Evolutionary conservation across 1,284 basidiomycete species (phyloP).

Genomic region (Microbotryomycetes sp.): DNA sequence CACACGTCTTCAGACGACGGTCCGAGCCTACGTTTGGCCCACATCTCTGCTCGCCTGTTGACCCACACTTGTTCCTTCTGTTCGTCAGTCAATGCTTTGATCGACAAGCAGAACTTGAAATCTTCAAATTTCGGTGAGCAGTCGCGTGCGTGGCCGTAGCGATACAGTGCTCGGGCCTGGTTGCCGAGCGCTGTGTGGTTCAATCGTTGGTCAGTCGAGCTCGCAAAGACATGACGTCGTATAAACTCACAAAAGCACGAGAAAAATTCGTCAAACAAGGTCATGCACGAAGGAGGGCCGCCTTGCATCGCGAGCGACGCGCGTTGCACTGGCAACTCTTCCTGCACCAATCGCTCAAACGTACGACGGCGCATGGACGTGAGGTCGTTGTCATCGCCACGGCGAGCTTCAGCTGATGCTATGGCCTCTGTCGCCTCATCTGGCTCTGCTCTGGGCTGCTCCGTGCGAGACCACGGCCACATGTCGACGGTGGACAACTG

Average conservation of each 20-base stretch:
- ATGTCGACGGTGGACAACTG: too few species aligned
- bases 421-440: too few species aligned
- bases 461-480: too few species aligned
- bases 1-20: conserved; percentile 90
- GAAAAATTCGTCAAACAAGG: conserved; percentile 36
- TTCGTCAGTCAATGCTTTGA: conserved; percentile 70
- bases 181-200: conserved; percentile 60
- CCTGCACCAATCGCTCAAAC: conserved; percentile 30
- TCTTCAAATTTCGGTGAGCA: conserved; percentile 79
- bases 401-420: too few species aligned
- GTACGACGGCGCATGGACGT: too few species aligned
- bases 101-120: conserved; percentile 90
- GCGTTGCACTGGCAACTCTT: conserved; percentile 35
- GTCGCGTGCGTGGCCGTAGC: conserved; percentile 69
- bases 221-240: conserved; percentile 1
- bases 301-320: conserved; percentile 34
- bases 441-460: too few species aligned
- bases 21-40: conserved; percentile 64
- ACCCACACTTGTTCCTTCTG: conserved; percentile 77
- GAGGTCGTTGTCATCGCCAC: too few species aligned
- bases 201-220: conserved; percentile 3
- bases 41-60: conserved; percentile 77
- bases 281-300: conserved; percentile 34
- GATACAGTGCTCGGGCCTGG: conserved; percentile 79
- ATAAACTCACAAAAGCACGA: conserved; percentile 33